These are phyloP conservation scores for Venturia nashicola DNA, from an alignment of 2,329 filamentous ascomycete species.

Conservation along the genomic window DNA sequence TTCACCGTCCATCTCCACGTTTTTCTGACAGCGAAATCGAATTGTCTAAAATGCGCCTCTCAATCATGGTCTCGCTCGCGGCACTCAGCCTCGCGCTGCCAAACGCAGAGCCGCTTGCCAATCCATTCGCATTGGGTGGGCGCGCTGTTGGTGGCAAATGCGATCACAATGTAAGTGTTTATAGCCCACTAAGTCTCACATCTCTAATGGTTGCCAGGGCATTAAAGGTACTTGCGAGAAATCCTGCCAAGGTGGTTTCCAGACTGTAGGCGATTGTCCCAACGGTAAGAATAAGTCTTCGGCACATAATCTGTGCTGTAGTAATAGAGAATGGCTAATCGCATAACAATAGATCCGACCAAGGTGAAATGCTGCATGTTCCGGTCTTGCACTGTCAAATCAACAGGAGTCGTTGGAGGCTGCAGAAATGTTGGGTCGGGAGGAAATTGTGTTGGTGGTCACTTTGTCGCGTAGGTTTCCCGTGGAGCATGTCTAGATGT, in stretches of 20 bases:
- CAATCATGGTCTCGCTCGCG: neutral
- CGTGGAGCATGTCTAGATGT: neutral
- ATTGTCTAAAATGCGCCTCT: neutral
- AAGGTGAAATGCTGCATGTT: constrained; percentile 2
- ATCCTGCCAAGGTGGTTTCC: neutral
- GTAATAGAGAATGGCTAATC: neutral
- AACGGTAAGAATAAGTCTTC: neutral
- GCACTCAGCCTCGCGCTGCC: neutral
- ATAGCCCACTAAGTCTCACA: no score
- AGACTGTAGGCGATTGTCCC: constrained; percentile 2
- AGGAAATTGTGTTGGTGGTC: constrained; percentile 1
- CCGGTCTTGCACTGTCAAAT: neutral
- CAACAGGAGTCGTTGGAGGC: neutral
- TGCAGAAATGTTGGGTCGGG: constrained; percentile 1
- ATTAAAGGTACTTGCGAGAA: constrained; percentile 7
- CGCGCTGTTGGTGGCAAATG: neutral
- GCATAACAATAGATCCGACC: neutral
- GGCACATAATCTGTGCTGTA: no score
- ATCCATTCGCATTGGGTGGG: neutral
- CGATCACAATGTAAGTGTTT: neutral
- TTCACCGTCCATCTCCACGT: neutral
- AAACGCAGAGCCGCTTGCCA: neutral
- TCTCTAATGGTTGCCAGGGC: neutral
- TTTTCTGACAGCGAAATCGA: neutral
- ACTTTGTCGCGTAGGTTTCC: neutral